Evolutionary conservation across 2,329 filamentous ascomycete species (phyloP).

Genomic region (Claviceps purpurea): DNA sequence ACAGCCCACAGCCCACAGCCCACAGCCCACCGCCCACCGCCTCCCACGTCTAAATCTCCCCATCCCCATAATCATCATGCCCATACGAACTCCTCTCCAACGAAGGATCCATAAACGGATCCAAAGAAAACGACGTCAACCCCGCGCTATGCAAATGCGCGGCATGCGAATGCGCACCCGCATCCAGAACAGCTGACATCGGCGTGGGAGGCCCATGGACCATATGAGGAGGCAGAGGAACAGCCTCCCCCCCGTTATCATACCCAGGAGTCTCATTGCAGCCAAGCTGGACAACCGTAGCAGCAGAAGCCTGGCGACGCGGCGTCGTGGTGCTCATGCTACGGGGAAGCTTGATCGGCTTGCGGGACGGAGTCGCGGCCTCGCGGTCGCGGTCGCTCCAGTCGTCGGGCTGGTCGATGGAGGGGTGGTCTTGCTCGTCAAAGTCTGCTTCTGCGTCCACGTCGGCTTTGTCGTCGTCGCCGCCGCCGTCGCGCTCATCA

Average conservation of each 20-base stretch:
- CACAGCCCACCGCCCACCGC: too few species aligned
- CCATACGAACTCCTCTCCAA: neutral
- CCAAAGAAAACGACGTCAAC: neutral
- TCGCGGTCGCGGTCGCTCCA: constrained; percentile 11
- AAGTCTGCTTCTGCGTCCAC: constrained; percentile 9
- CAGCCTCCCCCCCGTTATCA: constrained; percentile 14
- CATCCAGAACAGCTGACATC: too few species aligned
- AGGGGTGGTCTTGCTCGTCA: constrained; percentile 7
- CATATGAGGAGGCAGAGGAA: constrained; percentile 1
- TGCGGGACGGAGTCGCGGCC: constrained; percentile 22
- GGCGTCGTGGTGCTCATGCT: constrained; percentile 14
- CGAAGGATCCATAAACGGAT: constrained; percentile 3
- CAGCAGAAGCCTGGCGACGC: constrained; percentile 18
- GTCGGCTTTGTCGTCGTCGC: constrained; percentile 19
- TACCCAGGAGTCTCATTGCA: constrained; percentile 9
- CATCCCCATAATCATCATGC: constrained; percentile 17
- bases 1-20: too few species aligned
- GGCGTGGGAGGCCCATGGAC: too few species aligned
- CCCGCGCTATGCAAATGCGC: neutral
- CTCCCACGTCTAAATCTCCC: constrained; percentile 18
- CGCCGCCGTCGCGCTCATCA: constrained; percentile 14
- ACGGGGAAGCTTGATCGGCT: constrained; percentile 4
- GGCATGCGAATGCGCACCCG: neutral
- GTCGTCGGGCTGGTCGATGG: neutral
- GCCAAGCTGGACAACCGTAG: constrained; percentile 20